Evolutionary conservation across 2,329 filamentous ascomycete species (phyloP), one percentile per base, ranked within the genome.

Genomic region (Alternaria brassicicola): DNA sequence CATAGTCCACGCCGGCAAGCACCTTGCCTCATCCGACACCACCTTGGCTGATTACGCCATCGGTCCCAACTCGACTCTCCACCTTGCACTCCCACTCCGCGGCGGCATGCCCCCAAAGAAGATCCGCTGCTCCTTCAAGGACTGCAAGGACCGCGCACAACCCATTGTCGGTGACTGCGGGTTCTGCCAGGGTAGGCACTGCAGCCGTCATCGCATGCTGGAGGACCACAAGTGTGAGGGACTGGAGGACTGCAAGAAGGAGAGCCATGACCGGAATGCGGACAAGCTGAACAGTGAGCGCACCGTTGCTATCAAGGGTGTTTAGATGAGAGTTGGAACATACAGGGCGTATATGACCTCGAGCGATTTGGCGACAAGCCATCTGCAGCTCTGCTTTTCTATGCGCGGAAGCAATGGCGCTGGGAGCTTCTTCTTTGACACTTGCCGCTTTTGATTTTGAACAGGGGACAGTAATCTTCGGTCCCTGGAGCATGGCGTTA

Each of bases 231-330:
- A 92, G 81, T 99, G 95, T 82, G 88, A 86, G 64, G 93, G 93
- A 38, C 83, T 99, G 56, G 95, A 98, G 83, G 91, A 97, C 81
- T 97, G 94, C 85, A 97, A 97, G 85, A 95, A 96, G 83, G 93
- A 97, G 79, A 94, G 92, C 46, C 92, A 97, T 80, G 92, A 96
- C 78, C 88, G 93, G 67, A 99, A 99, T 78, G 91, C 92, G 59
- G 90, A 93, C 66, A 93, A 96, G 81, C 84, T 99, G 75, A 92
- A 97, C 79, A 87, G 89, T 57, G 94, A 99, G 84, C 86, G 94
- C 75, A 99, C 95, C 45, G 90, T 94, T 64, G 93, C 96, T 71
- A 95, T 98, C 81, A 93, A 91, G 80, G 93, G 93, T 62, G 89
- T 96, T n/a, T 47, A 33, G 28, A 17, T 12, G 23, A 35, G 13